Percentiles rank a stretch among this genome's conserved stretches.
These are phyloP conservation scores for Herpetospermum pedunculosum DNA, from an alignment of 306 rosid species.

Conservation along the genomic window DNA sequence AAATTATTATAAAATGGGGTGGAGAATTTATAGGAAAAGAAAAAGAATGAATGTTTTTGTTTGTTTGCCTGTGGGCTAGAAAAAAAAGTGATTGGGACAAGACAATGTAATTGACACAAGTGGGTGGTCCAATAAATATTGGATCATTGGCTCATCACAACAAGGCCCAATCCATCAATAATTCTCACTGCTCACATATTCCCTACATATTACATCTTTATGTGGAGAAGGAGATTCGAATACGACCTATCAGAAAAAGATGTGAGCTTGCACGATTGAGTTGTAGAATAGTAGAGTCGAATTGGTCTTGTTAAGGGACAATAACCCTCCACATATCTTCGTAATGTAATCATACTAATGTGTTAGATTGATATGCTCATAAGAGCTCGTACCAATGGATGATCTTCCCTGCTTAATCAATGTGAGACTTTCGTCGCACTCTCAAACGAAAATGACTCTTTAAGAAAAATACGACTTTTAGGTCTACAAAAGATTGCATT, in stretches of 20 bases:
- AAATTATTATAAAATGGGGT: not conserved
- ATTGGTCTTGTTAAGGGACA: too few relatives aligned
- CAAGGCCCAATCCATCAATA: not conserved
- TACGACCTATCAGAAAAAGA: not conserved
- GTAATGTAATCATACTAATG: too few relatives aligned
- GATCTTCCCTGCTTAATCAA: too few relatives aligned
- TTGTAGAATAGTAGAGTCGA: too few relatives aligned
- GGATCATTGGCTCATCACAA: not conserved
- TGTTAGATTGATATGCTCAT: too few relatives aligned
- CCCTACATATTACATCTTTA: not conserved
- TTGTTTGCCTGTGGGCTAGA: not conserved
- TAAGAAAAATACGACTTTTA: too few relatives aligned
- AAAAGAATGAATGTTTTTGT: not conserved
- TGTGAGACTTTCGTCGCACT: too few relatives aligned
- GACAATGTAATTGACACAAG: not conserved
- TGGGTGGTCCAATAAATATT: not conserved
- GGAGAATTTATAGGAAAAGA: not conserved
- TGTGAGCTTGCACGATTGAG: too few relatives aligned
- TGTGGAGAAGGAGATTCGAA: not conserved
- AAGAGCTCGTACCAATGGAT: too few relatives aligned
- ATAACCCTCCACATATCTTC: too few relatives aligned
- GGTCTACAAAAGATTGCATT: too few relatives aligned
- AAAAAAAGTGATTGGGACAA: not conserved
- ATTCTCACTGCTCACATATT: not conserved
- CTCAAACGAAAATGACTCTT: too few relatives aligned